phyloP scores from a whole-genome alignment of 1,284 basidiomycete genomes.

The Puccinia brachypodii region DNA sequence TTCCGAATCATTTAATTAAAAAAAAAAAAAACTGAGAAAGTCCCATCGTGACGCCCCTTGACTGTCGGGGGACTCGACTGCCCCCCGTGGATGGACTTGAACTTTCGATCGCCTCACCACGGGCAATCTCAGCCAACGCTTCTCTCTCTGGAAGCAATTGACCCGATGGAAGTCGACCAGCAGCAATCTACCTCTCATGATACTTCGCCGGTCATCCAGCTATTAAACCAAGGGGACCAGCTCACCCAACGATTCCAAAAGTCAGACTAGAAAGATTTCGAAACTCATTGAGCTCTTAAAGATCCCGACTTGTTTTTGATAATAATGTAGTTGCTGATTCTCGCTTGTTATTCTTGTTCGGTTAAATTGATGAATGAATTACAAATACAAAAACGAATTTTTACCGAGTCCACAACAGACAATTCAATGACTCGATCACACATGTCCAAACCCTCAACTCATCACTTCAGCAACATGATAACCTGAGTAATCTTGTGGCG shows the following conservation, averaged over 20 bases:
- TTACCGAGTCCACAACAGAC: not conserved
- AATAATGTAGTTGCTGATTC: not conserved
- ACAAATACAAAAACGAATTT: slow-evolving; percentile 7
- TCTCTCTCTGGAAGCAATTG: not conserved
- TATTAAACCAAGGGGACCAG: slow-evolving; percentile 40
- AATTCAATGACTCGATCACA: slow-evolving; percentile 44
- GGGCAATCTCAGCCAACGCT: not conserved
- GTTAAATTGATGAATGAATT: not conserved
- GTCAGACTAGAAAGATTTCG: slow-evolving; percentile 15
- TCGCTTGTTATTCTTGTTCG: not conserved
- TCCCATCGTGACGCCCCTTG: too few relatives aligned
- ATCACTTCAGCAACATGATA: slow-evolving; percentile 18
- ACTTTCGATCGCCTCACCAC: not conserved
- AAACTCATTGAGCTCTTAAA: not conserved
- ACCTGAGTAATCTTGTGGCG: slow-evolving; percentile 22
- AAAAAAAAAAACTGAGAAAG: too few relatives aligned
- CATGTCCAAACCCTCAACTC: slow-evolving; percentile 39
- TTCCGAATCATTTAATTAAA: too few relatives aligned
- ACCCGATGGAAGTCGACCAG: slow-evolving; percentile 8
- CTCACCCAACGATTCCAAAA: slow-evolving; percentile 45
- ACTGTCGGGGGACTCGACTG: too few relatives aligned
- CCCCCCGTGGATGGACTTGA: not conserved
- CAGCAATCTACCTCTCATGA: not conserved
- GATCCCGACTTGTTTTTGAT: not conserved
- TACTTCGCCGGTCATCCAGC: slow-evolving; percentile 21